These are phyloP conservation scores for Blastobotrys buckinghamii DNA, from an alignment of 1,139 yeast species.

Conservation along the genomic window DNA sequence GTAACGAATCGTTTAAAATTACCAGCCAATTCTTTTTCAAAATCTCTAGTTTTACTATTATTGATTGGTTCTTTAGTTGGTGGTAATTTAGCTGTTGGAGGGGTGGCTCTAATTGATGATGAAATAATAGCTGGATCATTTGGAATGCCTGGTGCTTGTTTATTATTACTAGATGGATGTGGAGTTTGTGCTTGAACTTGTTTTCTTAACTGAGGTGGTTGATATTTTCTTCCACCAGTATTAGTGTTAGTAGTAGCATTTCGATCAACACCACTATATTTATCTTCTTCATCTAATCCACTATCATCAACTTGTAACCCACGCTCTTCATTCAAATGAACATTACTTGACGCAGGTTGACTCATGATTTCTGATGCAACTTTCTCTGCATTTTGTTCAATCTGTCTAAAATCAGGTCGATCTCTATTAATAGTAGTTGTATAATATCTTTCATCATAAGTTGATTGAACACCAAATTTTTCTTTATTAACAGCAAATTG, in stretches of 20 bases:
- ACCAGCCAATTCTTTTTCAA: constrained; percentile 32
- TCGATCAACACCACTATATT: constrained; percentile 79
- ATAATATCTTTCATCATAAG: constrained; percentile 83
- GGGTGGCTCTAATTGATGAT: not conserved
- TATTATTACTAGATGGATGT: constrained; percentile 33
- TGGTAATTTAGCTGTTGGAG: not conserved
- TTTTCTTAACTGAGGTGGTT: not conserved
- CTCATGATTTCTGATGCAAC: constrained; percentile 80
- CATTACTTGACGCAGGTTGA: constrained; percentile 57
- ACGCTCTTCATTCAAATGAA: constrained; percentile 88
- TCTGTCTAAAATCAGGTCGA: constrained; percentile 66
- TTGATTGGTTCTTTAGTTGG: not conserved
- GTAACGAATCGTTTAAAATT: constrained; percentile 34
- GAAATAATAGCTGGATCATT: constrained; percentile 67
- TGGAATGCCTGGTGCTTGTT: constrained; percentile 21
- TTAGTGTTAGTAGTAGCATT: too few relatives aligned
- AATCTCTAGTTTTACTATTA: constrained; percentile 14
- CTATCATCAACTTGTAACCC: constrained; percentile 72
- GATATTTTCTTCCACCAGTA: not conserved
- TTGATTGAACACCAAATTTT: constrained; percentile 81
- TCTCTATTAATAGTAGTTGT: constrained; percentile 75
- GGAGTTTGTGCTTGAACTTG: not conserved
- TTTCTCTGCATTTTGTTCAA: constrained; percentile 64
- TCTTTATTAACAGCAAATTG: constrained; percentile 87
- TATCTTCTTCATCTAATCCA: constrained; percentile 92